These are phyloP conservation scores for Epichloe gansuensis DNA, from an alignment of 2,329 filamentous ascomycete species.

Conservation along the genomic window DNA sequence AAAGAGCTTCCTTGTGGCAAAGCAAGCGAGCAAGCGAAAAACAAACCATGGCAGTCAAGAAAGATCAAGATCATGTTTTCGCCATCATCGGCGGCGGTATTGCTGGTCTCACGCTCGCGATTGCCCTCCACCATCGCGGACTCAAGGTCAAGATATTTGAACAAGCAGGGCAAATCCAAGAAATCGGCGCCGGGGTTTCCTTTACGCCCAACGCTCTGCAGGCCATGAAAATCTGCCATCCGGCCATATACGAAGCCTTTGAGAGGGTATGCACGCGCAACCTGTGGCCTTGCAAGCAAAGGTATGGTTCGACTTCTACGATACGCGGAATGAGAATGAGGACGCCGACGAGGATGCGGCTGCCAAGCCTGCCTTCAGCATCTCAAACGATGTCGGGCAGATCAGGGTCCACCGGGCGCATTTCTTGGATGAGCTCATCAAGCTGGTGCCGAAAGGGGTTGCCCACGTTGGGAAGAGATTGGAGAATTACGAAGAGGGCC, in stretches of 20 bases:
- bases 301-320: constrained; percentile 9
- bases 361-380: neutral
- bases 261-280: constrained; percentile 8
- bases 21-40: neutral
- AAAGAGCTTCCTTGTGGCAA: too few species aligned
- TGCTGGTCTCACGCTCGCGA: constrained; percentile 35
- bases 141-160: constrained; percentile 35
- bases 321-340: constrained; percentile 3
- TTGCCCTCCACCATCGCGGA: constrained; percentile 31
- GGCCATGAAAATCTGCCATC: constrained; percentile 29
- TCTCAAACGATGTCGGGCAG: constrained; percentile 13
- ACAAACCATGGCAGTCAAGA: neutral
- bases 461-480: constrained; percentile 24
- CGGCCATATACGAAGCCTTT: constrained; percentile 21
- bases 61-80: neutral
- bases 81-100: constrained; percentile 41
- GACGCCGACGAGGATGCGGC: neutral
- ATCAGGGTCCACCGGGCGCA: constrained; percentile 24
- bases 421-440: constrained; percentile 27
- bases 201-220: constrained; percentile 39
- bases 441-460: constrained; percentile 21
- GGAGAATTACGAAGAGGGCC: constrained; percentile 16
- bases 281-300: constrained; percentile 2
- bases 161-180: constrained; percentile 27
- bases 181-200: constrained; percentile 40